Conservation (phyloP, 148 eudicot genomes). For the Cornus kousa region DNA sequence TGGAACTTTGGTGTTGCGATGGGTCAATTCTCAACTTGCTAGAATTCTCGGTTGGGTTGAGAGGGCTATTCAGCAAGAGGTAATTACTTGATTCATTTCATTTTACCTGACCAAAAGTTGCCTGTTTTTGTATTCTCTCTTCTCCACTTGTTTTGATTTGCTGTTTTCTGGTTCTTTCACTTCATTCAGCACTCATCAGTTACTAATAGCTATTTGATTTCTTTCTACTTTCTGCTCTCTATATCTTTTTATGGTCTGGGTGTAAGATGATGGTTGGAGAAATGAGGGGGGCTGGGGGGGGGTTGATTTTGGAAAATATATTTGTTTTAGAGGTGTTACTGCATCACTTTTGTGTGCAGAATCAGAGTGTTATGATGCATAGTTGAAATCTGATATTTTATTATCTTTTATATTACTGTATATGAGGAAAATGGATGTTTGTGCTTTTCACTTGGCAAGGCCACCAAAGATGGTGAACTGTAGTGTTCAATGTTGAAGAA, state of each 20-base stretch:
- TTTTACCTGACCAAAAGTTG: slow-evolving; percentile 2
- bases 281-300: too few relatives aligned
- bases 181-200: slow-evolving; percentile 4
- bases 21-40: slow-evolving; percentile 94
- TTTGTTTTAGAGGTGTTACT: too few relatives aligned
- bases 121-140: not conserved
- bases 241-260: too few relatives aligned
- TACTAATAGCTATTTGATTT: not conserved
- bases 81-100: slow-evolving; percentile 24
- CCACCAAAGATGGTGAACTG: not conserved
- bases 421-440: not conserved
- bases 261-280: too few relatives aligned
- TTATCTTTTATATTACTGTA: not conserved
- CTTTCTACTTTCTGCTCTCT: not conserved
- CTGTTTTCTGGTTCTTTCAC: not conserved
- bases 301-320: too few relatives aligned
- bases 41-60: slow-evolving; percentile 86
- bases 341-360: too few relatives aligned
- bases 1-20: slow-evolving; percentile 95
- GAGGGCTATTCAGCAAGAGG: slow-evolving; percentile 98
- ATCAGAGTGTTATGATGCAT: too few relatives aligned
- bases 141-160: not conserved
- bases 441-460: not conserved
- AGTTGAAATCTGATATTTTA: slow-evolving; percentile 1
- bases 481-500: too few relatives aligned